These are phyloP conservation scores for Laburnicola sp. DNA, from an alignment of 2,329 filamentous ascomycete genomes.

Conservation along the genomic window DNA sequence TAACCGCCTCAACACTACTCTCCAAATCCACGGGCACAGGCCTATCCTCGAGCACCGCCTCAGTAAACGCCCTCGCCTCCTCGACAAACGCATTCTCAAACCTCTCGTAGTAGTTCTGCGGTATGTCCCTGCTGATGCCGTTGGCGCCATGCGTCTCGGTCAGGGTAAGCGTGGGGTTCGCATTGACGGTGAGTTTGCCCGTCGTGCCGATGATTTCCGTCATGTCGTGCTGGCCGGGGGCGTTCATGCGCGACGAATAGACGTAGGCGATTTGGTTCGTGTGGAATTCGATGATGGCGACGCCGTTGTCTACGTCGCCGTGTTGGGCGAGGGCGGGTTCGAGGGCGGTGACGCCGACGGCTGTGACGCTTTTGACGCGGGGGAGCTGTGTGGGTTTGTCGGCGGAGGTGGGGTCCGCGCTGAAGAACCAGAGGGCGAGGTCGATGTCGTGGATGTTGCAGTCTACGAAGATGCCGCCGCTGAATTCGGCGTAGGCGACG, in stretches of 20 bases:
- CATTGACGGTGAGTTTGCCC: constrained; percentile 51
- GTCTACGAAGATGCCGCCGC: constrained; percentile 52
- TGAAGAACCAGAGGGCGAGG: constrained; percentile 49
- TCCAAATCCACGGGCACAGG: constrained; percentile 43
- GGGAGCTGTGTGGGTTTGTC: no score
- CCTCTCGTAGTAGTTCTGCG: constrained; percentile 45
- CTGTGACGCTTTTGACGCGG: constrained; percentile 47
- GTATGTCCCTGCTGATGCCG: constrained; percentile 45
- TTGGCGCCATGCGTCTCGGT: constrained; percentile 38
- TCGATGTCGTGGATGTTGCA: constrained; percentile 52
- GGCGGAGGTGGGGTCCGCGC: constrained; percentile 38
- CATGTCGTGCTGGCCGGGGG: constrained; percentile 49
- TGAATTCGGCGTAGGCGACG: constrained; percentile 46
- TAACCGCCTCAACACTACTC: constrained; percentile 40
- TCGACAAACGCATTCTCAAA: constrained; percentile 48
- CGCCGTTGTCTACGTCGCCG: constrained; percentile 50
- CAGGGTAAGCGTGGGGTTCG: constrained; percentile 36
- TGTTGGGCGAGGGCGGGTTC: constrained; percentile 46
- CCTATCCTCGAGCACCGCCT: constrained; percentile 41
- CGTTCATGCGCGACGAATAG: constrained; percentile 49
- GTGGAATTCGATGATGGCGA: constrained; percentile 52
- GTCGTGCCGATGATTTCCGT: constrained; percentile 49
- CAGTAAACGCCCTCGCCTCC: constrained; percentile 48
- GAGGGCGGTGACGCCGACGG: constrained; percentile 39
- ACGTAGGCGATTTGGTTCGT: constrained; percentile 51